These are phyloP conservation scores for Yamadazyma dendronema DNA, from an alignment of 1,139 yeast genomes.

Conservation along the genomic window DNA sequence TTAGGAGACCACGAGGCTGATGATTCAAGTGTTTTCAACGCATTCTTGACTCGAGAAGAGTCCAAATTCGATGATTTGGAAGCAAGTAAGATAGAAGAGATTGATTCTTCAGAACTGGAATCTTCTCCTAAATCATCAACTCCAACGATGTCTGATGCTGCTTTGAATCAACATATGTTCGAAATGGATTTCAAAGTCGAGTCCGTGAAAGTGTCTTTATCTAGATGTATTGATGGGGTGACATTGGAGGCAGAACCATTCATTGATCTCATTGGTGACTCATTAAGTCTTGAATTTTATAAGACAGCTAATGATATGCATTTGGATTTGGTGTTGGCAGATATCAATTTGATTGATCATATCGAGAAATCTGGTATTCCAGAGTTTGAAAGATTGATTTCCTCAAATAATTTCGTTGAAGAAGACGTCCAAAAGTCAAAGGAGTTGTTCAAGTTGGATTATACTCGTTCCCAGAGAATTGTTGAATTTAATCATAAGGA, in stretches of 20 bases:
- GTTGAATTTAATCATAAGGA: constrained; percentile 55
- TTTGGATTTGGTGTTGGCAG: constrained; percentile 62
- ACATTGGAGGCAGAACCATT: constrained; percentile 65
- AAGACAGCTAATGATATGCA: constrained; percentile 63
- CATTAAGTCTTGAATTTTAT: constrained; percentile 57
- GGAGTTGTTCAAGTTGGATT: constrained; percentile 63
- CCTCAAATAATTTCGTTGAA: constrained; percentile 55
- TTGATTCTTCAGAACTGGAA: neutral
- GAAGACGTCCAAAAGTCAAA: constrained; percentile 28
- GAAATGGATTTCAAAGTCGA: constrained; percentile 73
- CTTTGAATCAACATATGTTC: constrained; percentile 53
- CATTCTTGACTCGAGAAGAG: constrained; percentile 26
- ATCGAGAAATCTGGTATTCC: constrained; percentile 62
- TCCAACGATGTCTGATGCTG: constrained; percentile 16
- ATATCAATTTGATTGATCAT: constrained; percentile 71
- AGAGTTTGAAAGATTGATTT: constrained; percentile 67
- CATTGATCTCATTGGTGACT: constrained; percentile 70
- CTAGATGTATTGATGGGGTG: constrained; percentile 62
- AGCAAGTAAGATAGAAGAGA: constrained; percentile 6
- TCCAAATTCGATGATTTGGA: constrained; percentile 20
- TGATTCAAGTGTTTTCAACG: constrained; percentile 33
- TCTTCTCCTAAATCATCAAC: neutral
- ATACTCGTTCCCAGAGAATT: constrained; percentile 56
- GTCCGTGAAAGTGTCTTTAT: constrained; percentile 58
- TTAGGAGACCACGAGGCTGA: constrained; percentile 36